Evolutionary conservation across 2,329 filamentous ascomycete genomes (phyloP).

Genomic region (Byssothecium circinans): DNA sequence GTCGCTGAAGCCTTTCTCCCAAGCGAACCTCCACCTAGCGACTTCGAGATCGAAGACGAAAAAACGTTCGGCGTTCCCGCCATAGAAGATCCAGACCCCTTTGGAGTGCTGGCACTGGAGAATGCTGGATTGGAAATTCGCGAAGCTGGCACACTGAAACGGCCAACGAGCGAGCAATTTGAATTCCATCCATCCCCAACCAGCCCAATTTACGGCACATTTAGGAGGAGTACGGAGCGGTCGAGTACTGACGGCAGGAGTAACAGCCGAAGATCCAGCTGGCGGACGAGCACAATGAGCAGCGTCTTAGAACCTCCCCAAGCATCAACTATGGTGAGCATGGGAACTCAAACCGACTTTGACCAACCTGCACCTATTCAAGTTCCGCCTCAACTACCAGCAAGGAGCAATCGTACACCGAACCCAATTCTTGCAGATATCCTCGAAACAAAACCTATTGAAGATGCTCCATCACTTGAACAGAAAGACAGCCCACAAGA

Average conservation of each 20-base stretch:
- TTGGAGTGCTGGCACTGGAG: conserved; percentile 86
- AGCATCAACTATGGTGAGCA: conserved; percentile 70
- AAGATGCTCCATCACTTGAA: conserved; percentile 10
- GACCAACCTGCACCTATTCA: conserved; percentile 31
- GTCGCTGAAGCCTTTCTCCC: conserved; percentile 70
- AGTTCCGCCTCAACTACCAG: conserved; percentile 29
- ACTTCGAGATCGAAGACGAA: conserved; percentile 61
- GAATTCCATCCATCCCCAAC: conserved; percentile 76
- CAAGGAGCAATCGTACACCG: conserved; percentile 23
- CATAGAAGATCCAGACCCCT: conserved; percentile 83
- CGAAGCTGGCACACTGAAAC: conserved; percentile 77
- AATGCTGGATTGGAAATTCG: conserved; percentile 86
- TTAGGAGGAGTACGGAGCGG: conserved; percentile 68
- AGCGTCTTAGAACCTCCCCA: conserved; percentile 61
- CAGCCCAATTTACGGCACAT: conserved; percentile 68
- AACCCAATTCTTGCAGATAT: conserved; percentile 38
- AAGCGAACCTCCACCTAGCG: conserved; percentile 73
- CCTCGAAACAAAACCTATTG: conserved; percentile 33
- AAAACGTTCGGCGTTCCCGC: conserved; percentile 76
- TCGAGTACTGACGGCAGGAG: conserved; percentile 54
- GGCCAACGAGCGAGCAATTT: conserved; percentile 78
- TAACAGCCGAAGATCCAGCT: conserved; percentile 66
- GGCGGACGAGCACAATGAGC: conserved; percentile 67
- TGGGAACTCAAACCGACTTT: conserved; percentile 62
- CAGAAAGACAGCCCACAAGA: conserved; percentile 10